A percentile compares a stretch with the other conserved stretches of the same genome.
phyloP scores from a whole-genome alignment of 2,329 filamentous ascomycete species.

The Botrytis elliptica region DNA sequence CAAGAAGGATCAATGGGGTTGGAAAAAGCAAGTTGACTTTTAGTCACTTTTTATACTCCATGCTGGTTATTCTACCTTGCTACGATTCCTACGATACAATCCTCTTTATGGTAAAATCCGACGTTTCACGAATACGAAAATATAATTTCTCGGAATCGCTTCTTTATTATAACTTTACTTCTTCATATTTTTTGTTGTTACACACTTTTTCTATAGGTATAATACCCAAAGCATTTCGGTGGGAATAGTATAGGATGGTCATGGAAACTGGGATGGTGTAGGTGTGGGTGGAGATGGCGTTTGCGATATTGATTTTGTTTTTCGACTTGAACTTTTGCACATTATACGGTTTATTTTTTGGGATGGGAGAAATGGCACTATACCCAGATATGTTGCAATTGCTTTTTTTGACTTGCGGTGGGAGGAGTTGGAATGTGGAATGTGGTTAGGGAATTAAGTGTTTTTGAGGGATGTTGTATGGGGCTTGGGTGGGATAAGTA shows the following conservation, averaged over 20 bases:
- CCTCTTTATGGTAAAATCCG: not conserved
- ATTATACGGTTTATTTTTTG: constrained; percentile 6
- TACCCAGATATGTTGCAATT: constrained; percentile 18
- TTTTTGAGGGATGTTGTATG: not conserved
- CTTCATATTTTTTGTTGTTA: constrained; percentile 8
- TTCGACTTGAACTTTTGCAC: not conserved
- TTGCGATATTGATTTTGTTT: constrained; percentile 9
- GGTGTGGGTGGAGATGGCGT: constrained; percentile 4
- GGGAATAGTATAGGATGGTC: not conserved
- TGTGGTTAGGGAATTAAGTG: not conserved
- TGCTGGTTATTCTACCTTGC: not conserved
- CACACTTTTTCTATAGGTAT: constrained; percentile 2
- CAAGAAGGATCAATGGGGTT: constrained; percentile 21
- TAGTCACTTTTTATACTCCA: not conserved
- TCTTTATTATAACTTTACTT: constrained; percentile 7
- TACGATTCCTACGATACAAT: not conserved
- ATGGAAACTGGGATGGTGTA: not conserved
- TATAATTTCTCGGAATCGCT: not conserved
- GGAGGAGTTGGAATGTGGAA: not conserved
- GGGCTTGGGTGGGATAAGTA: not conserved
- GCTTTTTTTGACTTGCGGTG: not conserved
- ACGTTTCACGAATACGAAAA: not conserved
- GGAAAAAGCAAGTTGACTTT: constrained; percentile 21
- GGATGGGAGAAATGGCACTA: constrained; percentile 20
- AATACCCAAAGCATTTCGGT: not conserved